phyloP scores from a whole-genome alignment of 2,329 filamentous ascomycete species.

The Diaporthe sp. region DNA sequence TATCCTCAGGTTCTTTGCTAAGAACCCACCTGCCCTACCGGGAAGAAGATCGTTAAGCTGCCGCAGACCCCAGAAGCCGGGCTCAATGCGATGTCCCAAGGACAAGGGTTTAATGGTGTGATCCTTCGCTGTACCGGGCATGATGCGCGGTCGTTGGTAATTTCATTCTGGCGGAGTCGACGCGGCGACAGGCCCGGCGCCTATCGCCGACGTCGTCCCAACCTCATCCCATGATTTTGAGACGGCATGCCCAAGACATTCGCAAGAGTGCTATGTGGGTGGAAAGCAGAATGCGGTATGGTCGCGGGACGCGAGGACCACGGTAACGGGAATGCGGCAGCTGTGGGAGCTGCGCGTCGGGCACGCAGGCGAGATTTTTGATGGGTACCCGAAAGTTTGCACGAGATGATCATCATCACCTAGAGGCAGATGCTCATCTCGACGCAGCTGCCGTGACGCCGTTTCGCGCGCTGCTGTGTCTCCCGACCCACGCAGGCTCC shows the following conservation, averaged over 20 bases:
- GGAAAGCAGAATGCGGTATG: background rate
- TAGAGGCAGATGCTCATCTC: conserved; percentile 19
- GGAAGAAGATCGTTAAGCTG: conserved; percentile 29
- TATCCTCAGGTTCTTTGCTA: conserved; percentile 7
- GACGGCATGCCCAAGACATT: conserved; percentile 5
- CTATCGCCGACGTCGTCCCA: background rate
- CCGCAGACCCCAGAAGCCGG: conserved; percentile 32
- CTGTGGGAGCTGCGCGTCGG: conserved; percentile 24
- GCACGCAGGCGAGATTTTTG: conserved; percentile 36
- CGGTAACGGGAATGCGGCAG: conserved; percentile 24
- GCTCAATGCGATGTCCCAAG: conserved; percentile 18
- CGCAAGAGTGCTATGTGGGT: background rate
- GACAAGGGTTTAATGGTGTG: conserved; percentile 13
- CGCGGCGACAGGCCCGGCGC: conserved; percentile 11
- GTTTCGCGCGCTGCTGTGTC: conserved; percentile 20
- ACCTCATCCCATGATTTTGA: conserved; percentile 18
- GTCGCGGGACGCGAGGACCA: conserved; percentile 1
- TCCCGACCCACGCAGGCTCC: background rate
- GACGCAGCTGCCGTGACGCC: conserved; percentile 18
- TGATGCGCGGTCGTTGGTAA: conserved; percentile 24
- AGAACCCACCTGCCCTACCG: conserved; percentile 28
- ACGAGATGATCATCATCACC: conserved; percentile 32
- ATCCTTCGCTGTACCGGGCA: conserved; percentile 14
- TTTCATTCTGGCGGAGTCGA: conserved; percentile 19
- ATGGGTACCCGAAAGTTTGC: conserved; percentile 31